Percentiles rank a stretch among this genome's conserved stretches.
Evolutionary conservation across 352 stramenopile species (phyloP).

Genomic region (Phytophthora rubi): DNA sequence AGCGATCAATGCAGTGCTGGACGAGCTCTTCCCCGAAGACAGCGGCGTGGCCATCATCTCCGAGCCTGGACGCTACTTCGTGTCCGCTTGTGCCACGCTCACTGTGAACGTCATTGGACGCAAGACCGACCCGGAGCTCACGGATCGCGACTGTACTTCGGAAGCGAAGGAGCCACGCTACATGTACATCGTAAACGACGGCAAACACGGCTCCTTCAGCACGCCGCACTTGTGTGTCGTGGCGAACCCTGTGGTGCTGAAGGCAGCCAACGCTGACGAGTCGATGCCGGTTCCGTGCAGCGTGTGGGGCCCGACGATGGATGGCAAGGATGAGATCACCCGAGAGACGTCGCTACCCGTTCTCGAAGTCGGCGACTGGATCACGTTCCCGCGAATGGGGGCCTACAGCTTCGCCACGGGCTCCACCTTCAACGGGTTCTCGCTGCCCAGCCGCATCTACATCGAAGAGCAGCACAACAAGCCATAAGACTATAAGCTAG

Average conservation of each 20-base stretch:
- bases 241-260: constrained; percentile 17
- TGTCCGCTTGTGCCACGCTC: constrained; percentile 69
- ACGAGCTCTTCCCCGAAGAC: constrained; percentile 50
- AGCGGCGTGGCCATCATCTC: constrained; percentile 82
- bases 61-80: constrained; percentile 91
- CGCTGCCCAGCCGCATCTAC: constrained; percentile 48
- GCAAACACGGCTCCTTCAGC: constrained; percentile 55
- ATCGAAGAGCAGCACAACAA: constrained; percentile 28
- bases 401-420: constrained; percentile 64
- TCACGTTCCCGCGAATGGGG: constrained; percentile 59
- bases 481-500: neutral
- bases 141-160: constrained; percentile 7
- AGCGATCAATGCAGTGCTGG: constrained; percentile 49
- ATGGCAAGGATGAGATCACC: constrained; percentile 57
- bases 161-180: constrained; percentile 33
- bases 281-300: constrained; percentile 36
- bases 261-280: constrained; percentile 22
- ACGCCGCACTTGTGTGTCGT: constrained; percentile 49
- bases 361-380: constrained; percentile 59
- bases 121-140: constrained; percentile 46
- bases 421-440: constrained; percentile 63
- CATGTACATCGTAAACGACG: constrained; percentile 68
- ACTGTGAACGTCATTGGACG: constrained; percentile 77
- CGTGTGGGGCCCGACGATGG: constrained; percentile 59
- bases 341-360: constrained; percentile 46